Evolutionary conservation across 2,329 filamentous ascomycete species (phyloP).

Genomic region (Xylariaceae sp.): DNA sequence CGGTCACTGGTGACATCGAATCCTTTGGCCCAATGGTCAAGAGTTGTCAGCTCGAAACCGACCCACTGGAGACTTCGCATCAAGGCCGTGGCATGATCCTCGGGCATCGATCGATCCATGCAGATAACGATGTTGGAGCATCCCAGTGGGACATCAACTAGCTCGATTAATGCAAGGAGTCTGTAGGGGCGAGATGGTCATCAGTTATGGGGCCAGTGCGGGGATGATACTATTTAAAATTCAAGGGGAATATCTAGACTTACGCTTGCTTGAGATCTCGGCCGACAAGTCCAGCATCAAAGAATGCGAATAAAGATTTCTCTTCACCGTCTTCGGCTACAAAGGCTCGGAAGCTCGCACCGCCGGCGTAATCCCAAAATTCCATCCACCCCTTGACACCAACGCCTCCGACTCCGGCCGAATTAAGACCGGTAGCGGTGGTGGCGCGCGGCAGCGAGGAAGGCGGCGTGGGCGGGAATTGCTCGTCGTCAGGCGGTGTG

Average conservation of each 20-base stretch:
- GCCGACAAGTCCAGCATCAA: conserved; percentile 66
- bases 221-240: background rate
- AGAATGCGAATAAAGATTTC: conserved; percentile 83
- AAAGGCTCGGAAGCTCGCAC: conserved; percentile 82
- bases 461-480: conserved; percentile 32
- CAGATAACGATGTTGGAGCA: conserved; percentile 78
- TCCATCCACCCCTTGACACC: conserved; percentile 64
- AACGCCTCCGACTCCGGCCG: conserved; percentile 14
- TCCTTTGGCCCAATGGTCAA: conserved; percentile 68
- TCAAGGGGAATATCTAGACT: conserved; percentile 19
- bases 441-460: conserved; percentile 29
- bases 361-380: conserved; percentile 81
- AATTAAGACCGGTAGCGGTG: conserved; percentile 22
- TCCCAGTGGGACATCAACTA: conserved; percentile 71
- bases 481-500: conserved; percentile 49
- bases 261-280: conserved; percentile 85
- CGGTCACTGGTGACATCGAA: conserved; percentile 65
- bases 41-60: conserved; percentile 77
- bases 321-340: conserved; percentile 66
- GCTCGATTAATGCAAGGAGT: conserved; percentile 85
- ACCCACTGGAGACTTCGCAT: conserved; percentile 89
- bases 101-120: conserved; percentile 66
- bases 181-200: too few species aligned
- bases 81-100: conserved; percentile 60
- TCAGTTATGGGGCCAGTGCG: conserved; percentile 3